Conservation (phyloP, 2,329 filamentous ascomycete genomes). For the Alternaria brassicicola region DNA sequence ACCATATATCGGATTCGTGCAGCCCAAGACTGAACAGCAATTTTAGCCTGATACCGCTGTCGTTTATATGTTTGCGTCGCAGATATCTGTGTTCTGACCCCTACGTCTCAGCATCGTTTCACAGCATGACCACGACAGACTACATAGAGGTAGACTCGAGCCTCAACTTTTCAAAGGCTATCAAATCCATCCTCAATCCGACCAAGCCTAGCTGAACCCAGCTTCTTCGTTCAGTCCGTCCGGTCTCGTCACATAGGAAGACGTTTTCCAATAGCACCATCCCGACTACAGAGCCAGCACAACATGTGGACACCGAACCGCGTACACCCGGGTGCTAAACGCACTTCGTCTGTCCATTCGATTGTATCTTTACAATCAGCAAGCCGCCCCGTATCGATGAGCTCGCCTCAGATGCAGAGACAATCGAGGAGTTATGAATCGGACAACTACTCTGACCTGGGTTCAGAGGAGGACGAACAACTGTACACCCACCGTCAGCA, state of each 20-base stretch:
- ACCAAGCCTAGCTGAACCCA: neutral
- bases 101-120: conserved; percentile 46
- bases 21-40: conserved; percentile 7
- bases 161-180: neutral
- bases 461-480: conserved; percentile 37
- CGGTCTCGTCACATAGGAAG: neutral
- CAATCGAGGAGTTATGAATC: conserved; percentile 41
- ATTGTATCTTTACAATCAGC: conserved; percentile 36
- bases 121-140: conserved; percentile 21
- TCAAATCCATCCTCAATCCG: neutral
- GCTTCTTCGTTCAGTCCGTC: neutral
- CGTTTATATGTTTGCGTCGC: conserved; percentile 26
- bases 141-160: conserved; percentile 7
- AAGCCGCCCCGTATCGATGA: conserved; percentile 8
- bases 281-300: neutral
- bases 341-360: conserved; percentile 41
- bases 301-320: conserved; percentile 46
- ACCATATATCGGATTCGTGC: neutral
- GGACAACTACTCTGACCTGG: conserved; percentile 40
- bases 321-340: conserved; percentile 31
- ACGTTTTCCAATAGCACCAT: neutral
- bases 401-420: conserved; percentile 30
- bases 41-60: conserved; percentile 18
- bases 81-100: conserved; percentile 24
- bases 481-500: conserved; percentile 19